Conservation (phyloP, 805 yeast species). For the Kodamaea sagamina region DNA sequence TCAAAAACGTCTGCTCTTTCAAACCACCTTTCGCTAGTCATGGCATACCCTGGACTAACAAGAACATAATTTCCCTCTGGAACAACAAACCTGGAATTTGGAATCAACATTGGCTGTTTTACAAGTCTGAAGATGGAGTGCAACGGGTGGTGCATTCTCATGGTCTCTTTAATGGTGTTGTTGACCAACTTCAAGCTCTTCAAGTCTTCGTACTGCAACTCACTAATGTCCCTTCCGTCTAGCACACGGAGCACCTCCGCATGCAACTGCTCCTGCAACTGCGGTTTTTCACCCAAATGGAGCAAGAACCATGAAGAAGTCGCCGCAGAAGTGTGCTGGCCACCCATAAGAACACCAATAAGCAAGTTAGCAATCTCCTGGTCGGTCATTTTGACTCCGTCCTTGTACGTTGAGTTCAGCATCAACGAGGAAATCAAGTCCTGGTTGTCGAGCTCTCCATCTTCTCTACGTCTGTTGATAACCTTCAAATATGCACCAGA, state of each 20-base stretch:
- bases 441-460: slow-evolving; percentile 39
- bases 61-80: slow-evolving; percentile 87
- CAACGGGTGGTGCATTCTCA: slow-evolving; percentile 93
- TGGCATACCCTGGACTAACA: slow-evolving; percentile 92
- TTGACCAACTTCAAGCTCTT: slow-evolving; percentile 79
- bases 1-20: slow-evolving; percentile 70
- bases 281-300: slow-evolving; percentile 84
- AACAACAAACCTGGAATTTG: slow-evolving; percentile 73
- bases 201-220: slow-evolving; percentile 76
- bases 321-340: slow-evolving; percentile 96
- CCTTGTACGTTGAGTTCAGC: slow-evolving; percentile 81
- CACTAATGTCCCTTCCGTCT: slow-evolving; percentile 46
- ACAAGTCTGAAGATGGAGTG: slow-evolving; percentile 96
- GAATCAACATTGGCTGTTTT: slow-evolving; percentile 71
- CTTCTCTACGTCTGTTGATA: slow-evolving; percentile 65
- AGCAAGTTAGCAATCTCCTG: slow-evolving; percentile 88
- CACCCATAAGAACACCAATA: slow-evolving; percentile 97
- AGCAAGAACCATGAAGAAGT: slow-evolving; percentile 93
- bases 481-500: slow-evolving; percentile 77
- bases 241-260: slow-evolving; percentile 70
- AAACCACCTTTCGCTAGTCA: slow-evolving; percentile 74
- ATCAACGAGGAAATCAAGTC: slow-evolving; percentile 88
- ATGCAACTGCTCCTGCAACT: slow-evolving; percentile 76
- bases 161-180: slow-evolving; percentile 84
- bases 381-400: slow-evolving; percentile 92